phyloP scores from a whole-genome alignment of 805 yeast species.

The Blastobotrys parvus region DNA sequence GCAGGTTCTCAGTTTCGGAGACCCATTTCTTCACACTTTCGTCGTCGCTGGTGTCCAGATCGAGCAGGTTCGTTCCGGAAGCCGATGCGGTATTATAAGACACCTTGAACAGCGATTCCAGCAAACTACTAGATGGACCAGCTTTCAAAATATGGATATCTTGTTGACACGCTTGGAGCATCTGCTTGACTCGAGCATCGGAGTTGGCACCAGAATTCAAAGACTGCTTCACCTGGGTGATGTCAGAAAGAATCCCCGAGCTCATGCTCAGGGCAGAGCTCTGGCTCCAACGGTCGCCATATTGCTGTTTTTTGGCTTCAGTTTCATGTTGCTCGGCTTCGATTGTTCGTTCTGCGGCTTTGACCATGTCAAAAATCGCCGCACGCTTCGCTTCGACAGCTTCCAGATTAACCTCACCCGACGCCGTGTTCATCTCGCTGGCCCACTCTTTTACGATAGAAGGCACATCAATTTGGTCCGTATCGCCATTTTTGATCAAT shows the following conservation, averaged over 20 bases:
- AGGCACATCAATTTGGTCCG: conserved; percentile 32
- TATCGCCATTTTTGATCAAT: conserved; percentile 36
- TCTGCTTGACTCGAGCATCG: conserved; percentile 49
- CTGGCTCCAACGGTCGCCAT: conserved; percentile 33
- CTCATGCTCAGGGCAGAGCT: conserved; percentile 29
- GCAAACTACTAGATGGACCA: conserved; percentile 37
- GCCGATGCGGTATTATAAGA: conserved; percentile 4
- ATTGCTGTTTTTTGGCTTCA: conserved; percentile 27
- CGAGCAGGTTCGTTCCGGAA: conserved; percentile 36
- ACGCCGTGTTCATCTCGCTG: conserved; percentile 23
- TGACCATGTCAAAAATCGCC: conserved; percentile 22
- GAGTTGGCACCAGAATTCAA: conserved; percentile 33
- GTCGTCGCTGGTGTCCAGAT: conserved; percentile 48
- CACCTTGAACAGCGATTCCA: conserved; percentile 27
- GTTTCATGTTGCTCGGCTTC: conserved; percentile 31
- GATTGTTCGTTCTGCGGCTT: conserved; percentile 22
- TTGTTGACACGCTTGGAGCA: conserved; percentile 35
- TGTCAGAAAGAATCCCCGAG: conserved; percentile 21
- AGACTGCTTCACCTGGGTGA: conserved; percentile 26
- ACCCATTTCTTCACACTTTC: conserved; percentile 33
- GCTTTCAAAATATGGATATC: conserved; percentile 39
- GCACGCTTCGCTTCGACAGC: conserved; percentile 20
- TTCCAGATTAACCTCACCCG: background rate
- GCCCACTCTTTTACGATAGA: conserved; percentile 34
- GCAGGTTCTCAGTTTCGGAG: conserved; percentile 43